These are phyloP conservation scores for Myxozyma monticola DNA, from an alignment of 805 yeast species.

Conservation along the genomic window DNA sequence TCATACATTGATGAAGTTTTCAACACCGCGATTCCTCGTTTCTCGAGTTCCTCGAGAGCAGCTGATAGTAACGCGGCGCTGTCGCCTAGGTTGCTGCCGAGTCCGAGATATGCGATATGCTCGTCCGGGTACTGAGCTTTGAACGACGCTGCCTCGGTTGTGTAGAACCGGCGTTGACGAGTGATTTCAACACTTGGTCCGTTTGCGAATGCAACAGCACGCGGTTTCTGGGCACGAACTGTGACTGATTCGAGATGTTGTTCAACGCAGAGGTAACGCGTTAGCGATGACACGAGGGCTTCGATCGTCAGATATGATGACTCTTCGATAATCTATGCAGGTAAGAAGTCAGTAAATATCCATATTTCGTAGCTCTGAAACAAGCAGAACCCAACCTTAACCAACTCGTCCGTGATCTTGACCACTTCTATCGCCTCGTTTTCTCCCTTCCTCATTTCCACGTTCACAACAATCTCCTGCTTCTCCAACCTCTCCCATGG, in stretches of 20 bases:
- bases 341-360: neutral
- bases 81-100: conserved; percentile 86
- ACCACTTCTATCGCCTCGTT: conserved; percentile 15
- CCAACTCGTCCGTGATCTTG: conserved; percentile 49
- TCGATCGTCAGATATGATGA: conserved; percentile 90
- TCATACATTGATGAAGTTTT: conserved; percentile 77
- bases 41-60: conserved; percentile 53
- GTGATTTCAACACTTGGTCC: conserved; percentile 85
- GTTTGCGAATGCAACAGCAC: conserved; percentile 80
- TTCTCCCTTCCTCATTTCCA: conserved; percentile 47
- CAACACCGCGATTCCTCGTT: conserved; percentile 49
- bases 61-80: conserved; percentile 58
- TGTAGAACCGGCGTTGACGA: conserved; percentile 42
- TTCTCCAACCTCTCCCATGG: conserved; percentile 81
- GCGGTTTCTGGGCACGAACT: conserved; percentile 78
- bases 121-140: neutral
- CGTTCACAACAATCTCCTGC: conserved; percentile 69
- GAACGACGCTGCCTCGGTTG: conserved; percentile 11
- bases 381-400: conserved; percentile 41
- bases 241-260: conserved; percentile 44
- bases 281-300: conserved; percentile 76
- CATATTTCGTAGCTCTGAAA: no score
- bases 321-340: conserved; percentile 51
- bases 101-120: conserved; percentile 64
- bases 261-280: conserved; percentile 54